Conservation (phyloP, 2,329 filamentous ascomycete genomes). For the Botryosphaeria agaves region DNA sequence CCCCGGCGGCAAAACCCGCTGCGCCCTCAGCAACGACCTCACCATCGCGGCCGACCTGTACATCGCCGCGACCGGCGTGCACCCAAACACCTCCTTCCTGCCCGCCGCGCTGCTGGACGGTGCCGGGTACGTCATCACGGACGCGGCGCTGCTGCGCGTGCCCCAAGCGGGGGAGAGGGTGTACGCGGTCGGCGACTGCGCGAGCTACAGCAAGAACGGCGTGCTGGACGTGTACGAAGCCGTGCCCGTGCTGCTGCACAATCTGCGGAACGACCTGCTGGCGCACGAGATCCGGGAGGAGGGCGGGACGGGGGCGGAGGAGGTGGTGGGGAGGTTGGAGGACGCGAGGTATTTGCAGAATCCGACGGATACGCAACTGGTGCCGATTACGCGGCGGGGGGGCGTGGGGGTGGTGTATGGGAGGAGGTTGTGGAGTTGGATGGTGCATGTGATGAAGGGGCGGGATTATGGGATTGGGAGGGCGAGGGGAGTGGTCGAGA, state of each 20-base stretch:
- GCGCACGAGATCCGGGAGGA: constrained; percentile 13
- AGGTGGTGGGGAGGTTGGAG: neutral
- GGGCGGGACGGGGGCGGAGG: constrained; percentile 5
- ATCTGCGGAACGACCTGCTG: constrained; percentile 16
- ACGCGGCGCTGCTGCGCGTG: constrained; percentile 4
- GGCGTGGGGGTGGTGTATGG: constrained; percentile 20
- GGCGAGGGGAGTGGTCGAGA: constrained; percentile 8
- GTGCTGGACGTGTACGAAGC: constrained; percentile 17
- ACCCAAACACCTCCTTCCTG: constrained; percentile 15
- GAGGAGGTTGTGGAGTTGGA: constrained; percentile 14
- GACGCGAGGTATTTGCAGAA: constrained; percentile 4
- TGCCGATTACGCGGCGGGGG: constrained; percentile 15
- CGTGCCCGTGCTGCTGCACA: constrained; percentile 16
- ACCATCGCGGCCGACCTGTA: constrained; percentile 17
- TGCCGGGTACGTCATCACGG: constrained; percentile 11
- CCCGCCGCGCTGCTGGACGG: constrained; percentile 10
- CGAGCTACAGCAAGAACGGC: constrained; percentile 13
- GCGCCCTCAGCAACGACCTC: constrained; percentile 12
- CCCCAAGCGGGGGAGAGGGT: constrained; percentile 11
- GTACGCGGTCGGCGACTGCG: constrained; percentile 19
- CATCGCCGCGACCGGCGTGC: constrained; percentile 16
- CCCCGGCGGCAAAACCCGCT: constrained; percentile 9
- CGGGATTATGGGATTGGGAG: constrained; percentile 16
- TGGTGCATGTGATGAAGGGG: constrained; percentile 17
- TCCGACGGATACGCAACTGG: constrained; percentile 7